Percentiles rank a stretch among this genome's conserved stretches.
These are phyloP conservation scores for Teratosphaeria destructans DNA, from an alignment of 2,329 filamentous ascomycete genomes.

Conservation along the genomic window DNA sequence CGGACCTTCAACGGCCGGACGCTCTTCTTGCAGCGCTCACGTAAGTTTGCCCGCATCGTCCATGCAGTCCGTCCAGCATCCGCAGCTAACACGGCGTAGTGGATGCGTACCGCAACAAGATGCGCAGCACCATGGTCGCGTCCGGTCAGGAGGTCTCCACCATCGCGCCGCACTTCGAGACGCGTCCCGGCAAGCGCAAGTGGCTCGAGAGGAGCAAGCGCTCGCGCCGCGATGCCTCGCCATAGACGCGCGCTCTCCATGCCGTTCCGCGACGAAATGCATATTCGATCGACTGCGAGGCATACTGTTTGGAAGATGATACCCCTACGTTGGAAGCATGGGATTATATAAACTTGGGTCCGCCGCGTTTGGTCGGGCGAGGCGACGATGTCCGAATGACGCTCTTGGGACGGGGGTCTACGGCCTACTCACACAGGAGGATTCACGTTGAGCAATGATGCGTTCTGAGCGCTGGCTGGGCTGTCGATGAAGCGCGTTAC, in stretches of 20 bases:
- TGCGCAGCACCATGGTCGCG: constrained; percentile 68
- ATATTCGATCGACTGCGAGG: background rate
- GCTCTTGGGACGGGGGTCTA: background rate
- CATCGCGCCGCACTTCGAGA: constrained; percentile 79
- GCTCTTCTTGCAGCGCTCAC: constrained; percentile 79
- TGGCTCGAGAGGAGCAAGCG: constrained; percentile 40
- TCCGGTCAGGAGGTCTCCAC: constrained; percentile 64
- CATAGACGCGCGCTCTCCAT: background rate
- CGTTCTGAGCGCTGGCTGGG: background rate
- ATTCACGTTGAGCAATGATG: background rate
- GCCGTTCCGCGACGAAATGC: background rate
- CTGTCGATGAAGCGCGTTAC: background rate
- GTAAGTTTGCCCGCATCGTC: constrained; percentile 47
- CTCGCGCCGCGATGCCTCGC: background rate
- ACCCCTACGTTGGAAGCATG: background rate
- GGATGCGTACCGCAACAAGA: constrained; percentile 90
- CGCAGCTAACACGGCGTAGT: constrained; percentile 36
- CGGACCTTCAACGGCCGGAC: constrained; percentile 78
- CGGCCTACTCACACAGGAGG: background rate
- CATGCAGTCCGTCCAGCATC: background rate
- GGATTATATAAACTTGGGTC: background rate
- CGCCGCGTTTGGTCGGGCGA: background rate
- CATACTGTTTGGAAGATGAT: background rate
- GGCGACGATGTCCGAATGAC: background rate
- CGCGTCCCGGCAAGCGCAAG: constrained; percentile 68